Conservation (phyloP, 2,329 filamentous ascomycete species). For the Penicillium carneum region DNA sequence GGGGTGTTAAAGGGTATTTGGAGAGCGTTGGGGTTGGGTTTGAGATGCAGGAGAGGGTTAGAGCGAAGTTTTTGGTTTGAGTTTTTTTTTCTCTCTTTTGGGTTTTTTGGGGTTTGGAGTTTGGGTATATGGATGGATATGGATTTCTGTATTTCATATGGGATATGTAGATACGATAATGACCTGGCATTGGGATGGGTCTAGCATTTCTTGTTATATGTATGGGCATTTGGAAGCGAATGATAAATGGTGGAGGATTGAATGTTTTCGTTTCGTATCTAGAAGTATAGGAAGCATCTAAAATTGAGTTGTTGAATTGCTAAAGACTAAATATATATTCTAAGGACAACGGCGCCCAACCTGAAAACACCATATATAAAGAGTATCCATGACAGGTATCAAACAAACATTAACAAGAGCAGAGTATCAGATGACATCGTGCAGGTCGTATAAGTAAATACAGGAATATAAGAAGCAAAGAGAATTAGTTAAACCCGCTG, state of each 20-base stretch:
- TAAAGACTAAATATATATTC: neutral
- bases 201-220: constrained; percentile 5
- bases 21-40: constrained; percentile 65
- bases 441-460: constrained; percentile 16
- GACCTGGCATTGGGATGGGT: constrained; percentile 12
- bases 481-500: constrained; percentile 34
- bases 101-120: neutral
- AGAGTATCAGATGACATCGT: constrained; percentile 16
- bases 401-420: constrained; percentile 11
- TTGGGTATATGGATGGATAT: constrained; percentile 11
- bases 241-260: constrained; percentile 9
- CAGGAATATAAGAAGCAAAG: neutral
- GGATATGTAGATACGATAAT: constrained; percentile 28
- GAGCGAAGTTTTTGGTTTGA: constrained; percentile 37
- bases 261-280: neutral
- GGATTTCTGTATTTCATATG: constrained; percentile 21
- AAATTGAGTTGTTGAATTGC: neutral
- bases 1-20: constrained; percentile 72
- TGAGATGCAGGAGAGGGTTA: constrained; percentile 52
- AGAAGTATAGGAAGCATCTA: neutral
- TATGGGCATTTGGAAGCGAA: neutral
- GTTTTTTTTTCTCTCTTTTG: constrained; percentile 1
- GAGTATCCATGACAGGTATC: constrained; percentile 10
- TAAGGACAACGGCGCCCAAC: constrained; percentile 2
- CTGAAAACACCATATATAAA: neutral